A percentile compares a stretch with the other conserved stretches of the same genome.
Conservation (phyloP, 768 basidiomycete genomes). For the Fibroporia radiculosa region DNA sequence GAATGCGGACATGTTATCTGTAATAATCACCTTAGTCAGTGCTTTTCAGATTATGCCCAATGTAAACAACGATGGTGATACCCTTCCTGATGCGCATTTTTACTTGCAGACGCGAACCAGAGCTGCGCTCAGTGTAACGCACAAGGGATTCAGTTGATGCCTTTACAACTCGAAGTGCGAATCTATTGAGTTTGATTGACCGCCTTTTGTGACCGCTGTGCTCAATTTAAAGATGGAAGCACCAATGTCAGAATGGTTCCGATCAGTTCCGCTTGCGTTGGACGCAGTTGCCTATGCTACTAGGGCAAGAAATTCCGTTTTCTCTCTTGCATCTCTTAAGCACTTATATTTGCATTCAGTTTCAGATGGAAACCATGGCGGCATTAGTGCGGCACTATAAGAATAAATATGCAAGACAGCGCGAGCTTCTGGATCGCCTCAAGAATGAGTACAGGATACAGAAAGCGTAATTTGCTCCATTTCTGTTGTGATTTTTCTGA, state of each 20-base stretch:
- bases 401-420: slow-evolving; percentile 47
- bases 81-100: neutral
- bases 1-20: slow-evolving; percentile 85
- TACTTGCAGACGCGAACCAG: slow-evolving; percentile 57
- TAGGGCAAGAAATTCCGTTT: slow-evolving; percentile 37
- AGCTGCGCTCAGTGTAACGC: slow-evolving; percentile 66
- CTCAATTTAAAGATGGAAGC: slow-evolving; percentile 50
- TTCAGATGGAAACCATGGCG: slow-evolving; percentile 72
- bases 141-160: slow-evolving; percentile 56
- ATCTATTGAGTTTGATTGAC: neutral
- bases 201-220: neutral
- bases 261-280: slow-evolving; percentile 48
- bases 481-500: neutral
- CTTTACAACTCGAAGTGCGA: slow-evolving; percentile 66
- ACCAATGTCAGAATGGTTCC: slow-evolving; percentile 82
- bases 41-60: neutral
- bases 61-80: neutral
- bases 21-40: slow-evolving; percentile 76
- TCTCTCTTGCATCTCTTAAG: neutral
- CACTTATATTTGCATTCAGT: slow-evolving; percentile 33
- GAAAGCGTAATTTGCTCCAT: slow-evolving; percentile 34
- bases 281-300: slow-evolving; percentile 60
- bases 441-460: slow-evolving; percentile 41
- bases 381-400: slow-evolving; percentile 60
- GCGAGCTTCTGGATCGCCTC: slow-evolving; percentile 42